phyloP scores from a whole-genome alignment of 768 basidiomycete species.

The Glaciozyma martinii region DNA sequence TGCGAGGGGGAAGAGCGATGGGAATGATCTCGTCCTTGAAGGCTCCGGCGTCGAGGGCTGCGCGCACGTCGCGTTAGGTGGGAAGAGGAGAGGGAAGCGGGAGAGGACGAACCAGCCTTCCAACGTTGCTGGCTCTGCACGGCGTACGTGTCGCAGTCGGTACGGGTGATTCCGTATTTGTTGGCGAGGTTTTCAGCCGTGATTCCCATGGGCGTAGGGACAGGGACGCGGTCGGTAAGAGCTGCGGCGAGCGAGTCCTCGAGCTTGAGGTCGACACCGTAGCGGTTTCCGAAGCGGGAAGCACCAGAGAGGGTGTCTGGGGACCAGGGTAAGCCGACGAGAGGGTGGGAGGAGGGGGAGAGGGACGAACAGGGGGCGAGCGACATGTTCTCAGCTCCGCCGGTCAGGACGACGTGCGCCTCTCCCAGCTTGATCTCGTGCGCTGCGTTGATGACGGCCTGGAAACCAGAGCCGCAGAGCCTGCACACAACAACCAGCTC shows the following conservation, averaged over 20 bases:
- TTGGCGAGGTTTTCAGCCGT: conserved; percentile 44
- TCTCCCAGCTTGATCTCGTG: conserved; percentile 42
- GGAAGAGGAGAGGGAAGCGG: neutral
- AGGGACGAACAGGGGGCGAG: conserved; percentile 24
- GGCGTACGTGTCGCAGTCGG: conserved; percentile 42
- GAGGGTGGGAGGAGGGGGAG: conserved; percentile 30
- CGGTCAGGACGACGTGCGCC: conserved; percentile 40
- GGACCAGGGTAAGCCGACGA: conserved; percentile 14
- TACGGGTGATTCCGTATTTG: conserved; percentile 42
- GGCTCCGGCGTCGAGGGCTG: conserved; percentile 35
- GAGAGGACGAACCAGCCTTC: conserved; percentile 29
- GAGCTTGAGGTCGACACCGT: conserved; percentile 42
- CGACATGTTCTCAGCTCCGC: conserved; percentile 40
- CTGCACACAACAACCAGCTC: conserved; percentile 14
- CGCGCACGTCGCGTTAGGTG: neutral
- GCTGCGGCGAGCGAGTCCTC: conserved; percentile 42
- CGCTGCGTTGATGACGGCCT: conserved; percentile 39
- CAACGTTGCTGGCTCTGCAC: conserved; percentile 40
- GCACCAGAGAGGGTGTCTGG: conserved; percentile 38
- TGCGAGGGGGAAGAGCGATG: conserved; percentile 35
- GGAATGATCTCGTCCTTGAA: conserved; percentile 36
- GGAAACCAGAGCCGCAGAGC: conserved; percentile 42
- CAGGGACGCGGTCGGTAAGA: conserved; percentile 41
- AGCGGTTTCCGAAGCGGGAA: conserved; percentile 40
- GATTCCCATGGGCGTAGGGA: conserved; percentile 37